phyloP scores from a whole-genome alignment of 345 rosid species.

The Erysimum cheiranthoides region DNA sequence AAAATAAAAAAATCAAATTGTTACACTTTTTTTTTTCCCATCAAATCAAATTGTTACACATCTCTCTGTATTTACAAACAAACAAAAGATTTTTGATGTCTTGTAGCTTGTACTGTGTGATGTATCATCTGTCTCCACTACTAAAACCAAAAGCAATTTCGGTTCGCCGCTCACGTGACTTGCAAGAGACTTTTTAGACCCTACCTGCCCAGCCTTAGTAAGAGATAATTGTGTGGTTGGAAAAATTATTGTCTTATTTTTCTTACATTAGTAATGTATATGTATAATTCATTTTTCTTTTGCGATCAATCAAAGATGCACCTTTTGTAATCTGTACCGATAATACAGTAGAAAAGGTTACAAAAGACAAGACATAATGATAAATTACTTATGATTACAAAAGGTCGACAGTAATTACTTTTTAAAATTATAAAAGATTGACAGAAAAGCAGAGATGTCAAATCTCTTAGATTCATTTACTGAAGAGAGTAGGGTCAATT shows the following conservation, averaged over 20 bases:
- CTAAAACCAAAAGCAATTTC: slow-evolving; percentile 24
- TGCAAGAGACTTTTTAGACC: slow-evolving; percentile 32
- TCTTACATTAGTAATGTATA: not conserved
- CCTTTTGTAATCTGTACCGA: slow-evolving; percentile 11
- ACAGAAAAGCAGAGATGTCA: slow-evolving; percentile 20
- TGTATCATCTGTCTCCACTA: slow-evolving; percentile 13
- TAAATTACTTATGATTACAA: slow-evolving; percentile 28
- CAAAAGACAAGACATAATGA: slow-evolving; percentile 25
- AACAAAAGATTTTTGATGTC: not conserved
- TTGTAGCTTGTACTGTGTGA: not conserved
- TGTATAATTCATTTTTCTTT: not conserved
- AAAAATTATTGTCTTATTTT: not conserved
- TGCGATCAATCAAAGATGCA: slow-evolving; percentile 8
- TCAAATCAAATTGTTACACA: too few species aligned
- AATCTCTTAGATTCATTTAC: slow-evolving; percentile 36
- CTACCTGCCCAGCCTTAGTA: slow-evolving; percentile 19
- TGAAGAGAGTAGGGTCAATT: slow-evolving; percentile 24
- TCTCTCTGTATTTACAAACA: too few species aligned
- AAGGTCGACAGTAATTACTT: slow-evolving; percentile 32
- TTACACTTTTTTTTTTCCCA: too few species aligned
- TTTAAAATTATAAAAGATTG: slow-evolving; percentile 1
- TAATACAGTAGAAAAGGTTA: not conserved
- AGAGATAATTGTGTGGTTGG: not conserved
- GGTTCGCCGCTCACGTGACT: slow-evolving; percentile 34
- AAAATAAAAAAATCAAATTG: too few species aligned